Evolutionary conservation across 2,329 filamentous ascomycete species (phyloP).

Genomic region (Calycina herbarum): DNA sequence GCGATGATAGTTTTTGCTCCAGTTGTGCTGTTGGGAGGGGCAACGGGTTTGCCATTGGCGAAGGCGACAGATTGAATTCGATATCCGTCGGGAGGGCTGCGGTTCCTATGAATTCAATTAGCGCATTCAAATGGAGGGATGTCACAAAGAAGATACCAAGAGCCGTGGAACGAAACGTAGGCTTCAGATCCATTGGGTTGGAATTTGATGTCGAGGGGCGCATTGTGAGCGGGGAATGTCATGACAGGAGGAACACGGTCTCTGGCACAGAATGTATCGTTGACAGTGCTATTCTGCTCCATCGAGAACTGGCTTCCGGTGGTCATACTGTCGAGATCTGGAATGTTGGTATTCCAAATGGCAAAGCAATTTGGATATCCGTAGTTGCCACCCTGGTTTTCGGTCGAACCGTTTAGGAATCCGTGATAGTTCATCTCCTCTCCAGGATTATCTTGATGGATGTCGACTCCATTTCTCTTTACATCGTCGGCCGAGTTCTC

Average conservation of each 20-base stretch:
- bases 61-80: conserved; percentile 46
- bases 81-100: conserved; percentile 49
- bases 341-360: conserved; percentile 58
- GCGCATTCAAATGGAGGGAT: background rate
- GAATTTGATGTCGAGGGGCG: conserved; percentile 72
- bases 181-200: conserved; percentile 55
- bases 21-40: conserved; percentile 44
- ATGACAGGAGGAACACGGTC: conserved; percentile 53
- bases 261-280: conserved; percentile 47
- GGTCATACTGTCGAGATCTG: conserved; percentile 43
- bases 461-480: conserved; percentile 55
- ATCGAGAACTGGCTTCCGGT: conserved; percentile 53
- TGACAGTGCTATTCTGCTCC: conserved; percentile 40
- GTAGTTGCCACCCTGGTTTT: conserved; percentile 54
- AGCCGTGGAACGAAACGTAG: conserved; percentile 55
- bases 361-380: conserved; percentile 72
- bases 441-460: conserved; percentile 68
- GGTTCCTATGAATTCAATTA: conserved; percentile 51
- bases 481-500: conserved; percentile 72
- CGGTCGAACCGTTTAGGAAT: conserved; percentile 43
- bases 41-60: conserved; percentile 44
- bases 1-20: conserved; percentile 54
- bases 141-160: conserved; percentile 19
- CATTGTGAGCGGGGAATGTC: conserved; percentile 65
- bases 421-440: conserved; percentile 76